Evolutionary conservation across 129 eudicot species (phyloP), one percentile per base, ranked within the genome.

Genomic region (Pittosporum tobira): DNA sequence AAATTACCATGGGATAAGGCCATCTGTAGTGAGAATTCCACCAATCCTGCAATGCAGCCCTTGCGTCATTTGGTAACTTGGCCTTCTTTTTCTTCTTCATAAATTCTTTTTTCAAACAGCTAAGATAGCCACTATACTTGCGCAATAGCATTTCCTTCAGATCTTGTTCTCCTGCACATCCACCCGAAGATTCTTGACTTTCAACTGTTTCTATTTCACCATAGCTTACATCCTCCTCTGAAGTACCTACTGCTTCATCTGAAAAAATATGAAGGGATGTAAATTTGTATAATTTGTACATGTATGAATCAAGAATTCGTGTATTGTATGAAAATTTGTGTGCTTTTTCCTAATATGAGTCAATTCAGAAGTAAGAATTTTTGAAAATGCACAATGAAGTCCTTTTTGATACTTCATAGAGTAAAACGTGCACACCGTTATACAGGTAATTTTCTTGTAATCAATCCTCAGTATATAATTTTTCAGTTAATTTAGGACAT

Each of bases 1-100:
- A n/a, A 51, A 48, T 49, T 65, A 76, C 82, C 67, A 77, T 77
- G 27, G 82, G 82, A 62, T 77, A 77, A 6, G 82, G 82, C 82
- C 82, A 77, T 56, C 82, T 19, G 40, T 67, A 61, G 43, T 77
- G 77, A 8, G 74, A 22, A 49, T 77, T 71, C 82, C 82, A 77
- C 82, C 82, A 77, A 53, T 77, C 67, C 23, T 71, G 66, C 55
- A 77, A 57, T 1, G 67, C 63, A 62, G 18, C 5, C 58, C 66
- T 71, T n/a, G 82, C 82, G 44, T 66, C 71, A 59, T 67, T 77
- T 22, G 82, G 82, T 3, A 77, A 63, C 59, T 71, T 71, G 1
- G 77, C 77, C 30, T 66, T 71, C 67, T 77, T 77, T 43, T 74
- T 57, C 36, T 67, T 66, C 63, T 71, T 71, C 59, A 77, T 18